Percentiles rank a stretch among this genome's conserved stretches.
Conservation (phyloP, 2,329 filamentous ascomycete species). For the Simplicillium aogashimaense region DNA sequence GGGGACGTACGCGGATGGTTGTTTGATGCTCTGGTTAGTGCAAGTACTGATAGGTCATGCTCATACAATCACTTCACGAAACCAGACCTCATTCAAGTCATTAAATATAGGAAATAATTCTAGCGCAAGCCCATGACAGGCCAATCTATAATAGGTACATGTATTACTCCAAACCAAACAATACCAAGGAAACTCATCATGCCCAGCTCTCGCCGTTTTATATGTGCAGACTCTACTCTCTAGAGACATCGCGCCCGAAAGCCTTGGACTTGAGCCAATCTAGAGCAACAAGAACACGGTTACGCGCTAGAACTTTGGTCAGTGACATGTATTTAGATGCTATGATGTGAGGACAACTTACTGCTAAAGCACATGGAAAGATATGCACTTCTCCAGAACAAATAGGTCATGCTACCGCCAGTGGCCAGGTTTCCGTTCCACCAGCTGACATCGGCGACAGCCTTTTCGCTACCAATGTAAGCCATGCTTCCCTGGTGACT, state of each 20-base stretch:
- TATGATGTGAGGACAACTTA: constrained; percentile 41
- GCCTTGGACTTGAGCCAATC: constrained; percentile 97
- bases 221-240: constrained; percentile 46
- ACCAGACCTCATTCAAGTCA: no score
- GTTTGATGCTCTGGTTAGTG: no score
- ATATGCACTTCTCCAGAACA: constrained; percentile 98
- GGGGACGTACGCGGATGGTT: no score
- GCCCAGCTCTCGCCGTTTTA: no score
- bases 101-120: no score
- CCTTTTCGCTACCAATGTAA: constrained; percentile 97
- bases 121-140: no score
- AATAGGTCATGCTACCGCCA: constrained; percentile 87
- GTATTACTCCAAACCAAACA: no score
- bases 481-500: constrained; percentile 93
- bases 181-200: no score
- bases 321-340: constrained; percentile 11
- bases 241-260: constrained; percentile 89
- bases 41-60: no score
- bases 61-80: no score
- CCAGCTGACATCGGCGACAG: constrained; percentile 95
- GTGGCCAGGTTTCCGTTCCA: constrained; percentile 92
- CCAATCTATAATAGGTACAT: no score
- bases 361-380: constrained; percentile 99
- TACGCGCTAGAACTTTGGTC: constrained; percentile 54
- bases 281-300: constrained; percentile 82